phyloP scores from a whole-genome alignment of 2,329 filamentous ascomycete species.

The Xylaria sp. region DNA sequence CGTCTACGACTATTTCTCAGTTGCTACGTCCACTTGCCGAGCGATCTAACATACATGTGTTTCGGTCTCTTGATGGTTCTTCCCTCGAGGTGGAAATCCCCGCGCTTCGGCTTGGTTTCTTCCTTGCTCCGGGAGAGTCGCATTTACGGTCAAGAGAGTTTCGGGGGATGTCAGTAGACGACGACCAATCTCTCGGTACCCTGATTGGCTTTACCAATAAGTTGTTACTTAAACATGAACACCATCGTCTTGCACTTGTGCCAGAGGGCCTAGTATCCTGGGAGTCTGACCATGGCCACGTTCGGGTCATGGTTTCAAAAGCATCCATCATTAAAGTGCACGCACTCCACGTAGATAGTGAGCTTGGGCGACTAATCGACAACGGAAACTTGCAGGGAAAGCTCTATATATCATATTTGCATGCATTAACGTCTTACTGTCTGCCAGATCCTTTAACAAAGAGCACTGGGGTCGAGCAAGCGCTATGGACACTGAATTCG shows the following conservation, averaged over 20 bases:
- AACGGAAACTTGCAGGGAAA: constrained; percentile 25
- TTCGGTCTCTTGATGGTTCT: not conserved
- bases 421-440: constrained; percentile 69
- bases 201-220: constrained; percentile 25
- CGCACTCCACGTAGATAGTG: constrained; percentile 4
- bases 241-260: constrained; percentile 14
- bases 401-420: constrained; percentile 51
- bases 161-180: constrained; percentile 20
- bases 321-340: constrained; percentile 15
- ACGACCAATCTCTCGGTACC: constrained; percentile 13
- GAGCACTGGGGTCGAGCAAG: constrained; percentile 70
- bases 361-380: constrained; percentile 20
- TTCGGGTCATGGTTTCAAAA: constrained; percentile 8
- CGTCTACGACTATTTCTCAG: constrained; percentile 6
- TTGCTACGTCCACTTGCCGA: constrained; percentile 9
- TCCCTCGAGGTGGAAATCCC: constrained; percentile 21
- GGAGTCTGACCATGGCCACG: constrained; percentile 2
- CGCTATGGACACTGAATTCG: constrained; percentile 60
- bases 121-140: not conserved
- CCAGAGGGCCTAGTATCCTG: constrained; percentile 28
- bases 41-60: not conserved
- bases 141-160: constrained; percentile 22
- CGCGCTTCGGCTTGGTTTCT: constrained; percentile 18
- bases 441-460: constrained; percentile 67
- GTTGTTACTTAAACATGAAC: constrained; percentile 17